Base-by-base conservation (phyloP, 805 yeast species). In the Wickerhamomyces bovis region DNA sequence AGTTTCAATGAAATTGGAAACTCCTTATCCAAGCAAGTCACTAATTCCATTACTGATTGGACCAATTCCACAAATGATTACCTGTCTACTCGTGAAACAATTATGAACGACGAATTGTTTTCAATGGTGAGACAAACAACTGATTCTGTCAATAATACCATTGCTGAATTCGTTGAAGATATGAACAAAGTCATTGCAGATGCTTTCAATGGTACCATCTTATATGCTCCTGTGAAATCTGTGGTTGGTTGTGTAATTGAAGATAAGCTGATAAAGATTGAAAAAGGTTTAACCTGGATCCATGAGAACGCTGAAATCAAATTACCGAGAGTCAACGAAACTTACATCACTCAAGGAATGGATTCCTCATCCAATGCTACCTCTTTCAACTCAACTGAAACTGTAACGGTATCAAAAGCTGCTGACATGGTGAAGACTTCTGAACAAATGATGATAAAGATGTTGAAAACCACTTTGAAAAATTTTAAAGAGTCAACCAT, bases 191-290 rank as follows among this genome's bases (percentile, higher is more conserved):
- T 80, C 0, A 62, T 94, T 6, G 70, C 71, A 25, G 70, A 72
- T 9, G 71, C 81, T 0, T 89, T 94, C 65, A 80, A 81, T 6
- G 73, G 73, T 3, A 88, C 97, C 0, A 76, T 85, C 0, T 66
- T 92, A 11, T 77, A 80, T 41, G 61, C 61, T 1, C 85, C 95
- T 0, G 71, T 89, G 41, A 72, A 74, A 25, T 73, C 83, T 0
- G 79, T 89, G 0, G 85, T 90, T 4, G 80, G 82, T 28, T 92
- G 99, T 67, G 78, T 87, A 3, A 70, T 94, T 35, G 92, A 87
- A 16, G 71, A 83, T 42, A 94, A 92, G 56, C 62, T 92, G 7
- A 71, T 71, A 13, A 71, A 75, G 20, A 69, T 89, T 3, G 85
- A 85, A 52, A 60, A 76, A 26, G 98, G 95, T 0, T 65, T 90